Conservation (phyloP, 495 filamentous ascomycete species). For the Penicillium samsonianum region DNA sequence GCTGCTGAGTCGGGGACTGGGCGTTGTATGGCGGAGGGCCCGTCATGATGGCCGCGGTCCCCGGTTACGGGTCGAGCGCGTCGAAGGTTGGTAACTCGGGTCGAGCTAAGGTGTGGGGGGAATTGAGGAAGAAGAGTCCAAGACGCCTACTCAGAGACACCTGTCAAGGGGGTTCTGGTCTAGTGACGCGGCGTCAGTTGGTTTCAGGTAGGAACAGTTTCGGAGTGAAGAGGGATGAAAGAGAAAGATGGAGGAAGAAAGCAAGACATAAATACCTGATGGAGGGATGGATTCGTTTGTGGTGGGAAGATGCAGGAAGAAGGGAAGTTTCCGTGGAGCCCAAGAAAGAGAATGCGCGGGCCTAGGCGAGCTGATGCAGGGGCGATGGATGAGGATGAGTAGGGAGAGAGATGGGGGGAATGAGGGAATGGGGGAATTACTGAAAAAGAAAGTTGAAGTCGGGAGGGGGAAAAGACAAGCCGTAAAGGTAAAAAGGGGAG, state of each 20-base stretch:
- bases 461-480: background rate
- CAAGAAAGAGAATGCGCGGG: conserved; percentile 39
- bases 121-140: conserved; percentile 26
- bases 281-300: conserved; percentile 32
- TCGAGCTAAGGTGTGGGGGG: conserved; percentile 13
- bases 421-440: background rate
- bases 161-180: conserved; percentile 30
- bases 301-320: conserved; percentile 35
- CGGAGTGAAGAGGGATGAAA: conserved; percentile 12
- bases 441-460: conserved; percentile 5
- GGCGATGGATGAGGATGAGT: conserved; percentile 17
- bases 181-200: conserved; percentile 34
- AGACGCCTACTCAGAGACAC: conserved; percentile 20
- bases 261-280: conserved; percentile 26
- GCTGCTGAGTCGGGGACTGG: conserved; percentile 48
- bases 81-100: conserved; percentile 12
- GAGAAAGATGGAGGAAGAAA: conserved; percentile 11
- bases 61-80: conserved; percentile 31
- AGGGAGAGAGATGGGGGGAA: background rate
- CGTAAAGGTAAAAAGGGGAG: conserved; percentile 11
- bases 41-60: conserved; percentile 49
- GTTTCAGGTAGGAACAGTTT: conserved; percentile 14
- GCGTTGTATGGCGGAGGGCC: conserved; percentile 50
- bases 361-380: conserved; percentile 30
- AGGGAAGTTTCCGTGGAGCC: conserved; percentile 31